Evolutionary conservation across 306 rosid genomes (phyloP).

Genomic region (Fragaria vesca): DNA sequence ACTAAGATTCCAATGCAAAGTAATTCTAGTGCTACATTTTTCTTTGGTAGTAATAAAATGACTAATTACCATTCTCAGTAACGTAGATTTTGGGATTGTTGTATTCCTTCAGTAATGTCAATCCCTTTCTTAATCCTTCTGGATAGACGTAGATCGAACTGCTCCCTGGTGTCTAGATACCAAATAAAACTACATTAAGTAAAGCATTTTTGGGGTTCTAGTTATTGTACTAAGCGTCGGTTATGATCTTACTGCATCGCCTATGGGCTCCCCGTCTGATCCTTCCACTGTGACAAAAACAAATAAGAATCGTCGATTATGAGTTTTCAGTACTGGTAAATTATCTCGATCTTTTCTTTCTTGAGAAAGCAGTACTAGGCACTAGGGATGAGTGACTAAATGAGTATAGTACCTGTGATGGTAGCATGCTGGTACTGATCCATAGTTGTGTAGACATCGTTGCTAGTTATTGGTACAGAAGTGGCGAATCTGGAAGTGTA

Average conservation of each 20-base stretch:
- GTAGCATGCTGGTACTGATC: not conserved
- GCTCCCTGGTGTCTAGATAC: constrained; percentile 1
- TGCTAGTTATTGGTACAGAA: not conserved
- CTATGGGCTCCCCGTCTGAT: not conserved
- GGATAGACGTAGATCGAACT: not conserved
- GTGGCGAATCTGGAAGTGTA: not conserved
- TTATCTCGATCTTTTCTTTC: not conserved
- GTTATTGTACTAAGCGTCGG: not conserved
- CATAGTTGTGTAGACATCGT: not conserved
- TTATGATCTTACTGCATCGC: not conserved
- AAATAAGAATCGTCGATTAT: not conserved
- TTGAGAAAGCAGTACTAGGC: not conserved
- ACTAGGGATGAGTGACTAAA: not conserved
- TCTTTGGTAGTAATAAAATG: not conserved
- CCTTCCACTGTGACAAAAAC: not conserved
- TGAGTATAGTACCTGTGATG: not conserved
- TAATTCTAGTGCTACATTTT: not conserved
- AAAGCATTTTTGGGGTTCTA: not conserved
- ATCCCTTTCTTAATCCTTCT: not conserved
- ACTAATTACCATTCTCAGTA: constrained; percentile 1
- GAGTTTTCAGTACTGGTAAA: not conserved
- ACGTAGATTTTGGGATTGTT: constrained; percentile 4
- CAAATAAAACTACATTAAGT: not conserved
- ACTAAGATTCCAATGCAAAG: not conserved
- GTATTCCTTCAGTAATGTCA: not conserved